phyloP scores from a whole-genome alignment of 106 monocot genomes.

The Allium cepa region DNA sequence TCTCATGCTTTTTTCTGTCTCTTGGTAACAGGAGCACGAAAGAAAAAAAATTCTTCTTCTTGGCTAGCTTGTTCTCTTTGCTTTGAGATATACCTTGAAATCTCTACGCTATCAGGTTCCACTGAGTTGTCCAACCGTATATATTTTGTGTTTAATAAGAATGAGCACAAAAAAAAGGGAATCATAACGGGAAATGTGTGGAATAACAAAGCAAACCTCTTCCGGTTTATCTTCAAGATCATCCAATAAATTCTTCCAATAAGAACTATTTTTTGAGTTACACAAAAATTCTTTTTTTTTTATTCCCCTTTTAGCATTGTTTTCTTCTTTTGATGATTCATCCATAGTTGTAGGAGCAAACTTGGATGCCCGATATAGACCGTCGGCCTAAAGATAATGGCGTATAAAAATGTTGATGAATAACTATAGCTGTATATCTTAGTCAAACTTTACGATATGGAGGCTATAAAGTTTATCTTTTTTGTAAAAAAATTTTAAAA shows the following conservation, averaged over 20 bases:
- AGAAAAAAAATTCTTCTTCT: slow-evolving; percentile 84
- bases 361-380: slow-evolving; percentile 69
- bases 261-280: slow-evolving; percentile 46
- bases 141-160: slow-evolving; percentile 32
- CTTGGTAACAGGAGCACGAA: slow-evolving; percentile 75
- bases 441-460: neutral
- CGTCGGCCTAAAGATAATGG: slow-evolving; percentile 40
- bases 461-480: neutral
- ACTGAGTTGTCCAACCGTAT: slow-evolving; percentile 31
- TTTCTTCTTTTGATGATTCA: slow-evolving; percentile 66
- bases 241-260: slow-evolving; percentile 74
- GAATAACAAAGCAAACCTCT: slow-evolving; percentile 43
- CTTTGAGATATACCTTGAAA: slow-evolving; percentile 36
- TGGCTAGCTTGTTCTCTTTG: slow-evolving; percentile 49
- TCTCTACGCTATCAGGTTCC: too few species aligned
- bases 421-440: too few species aligned
- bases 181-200: too few species aligned
- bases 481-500: too few species aligned
- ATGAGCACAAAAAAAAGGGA: too few species aligned
- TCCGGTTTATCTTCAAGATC: slow-evolving; percentile 82
- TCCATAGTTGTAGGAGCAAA: slow-evolving; percentile 87
- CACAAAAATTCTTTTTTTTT: slow-evolving; percentile 54
- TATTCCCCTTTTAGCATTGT: slow-evolving; percentile 54
- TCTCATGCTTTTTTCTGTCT: slow-evolving; percentile 60
- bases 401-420: neutral